Base-by-base conservation (phyloP, 2,329 filamentous ascomycete species). In the Fusarium stilboides region DNA sequence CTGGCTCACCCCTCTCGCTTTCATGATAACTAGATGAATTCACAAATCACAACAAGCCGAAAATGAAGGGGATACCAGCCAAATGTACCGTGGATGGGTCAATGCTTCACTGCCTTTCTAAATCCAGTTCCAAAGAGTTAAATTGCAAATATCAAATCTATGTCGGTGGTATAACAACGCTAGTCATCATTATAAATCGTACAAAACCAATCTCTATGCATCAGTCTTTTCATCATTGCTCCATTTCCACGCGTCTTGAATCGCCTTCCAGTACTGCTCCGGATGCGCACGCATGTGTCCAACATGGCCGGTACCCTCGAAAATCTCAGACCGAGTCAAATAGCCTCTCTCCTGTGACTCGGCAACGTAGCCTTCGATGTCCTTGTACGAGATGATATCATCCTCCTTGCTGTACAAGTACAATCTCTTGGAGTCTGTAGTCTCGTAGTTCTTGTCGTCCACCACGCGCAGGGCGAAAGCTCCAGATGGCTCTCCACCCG, bases 341-440 rank as follows among this genome's bases (percentile, higher is more conserved):
- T 85, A 89, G 0, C 88, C 89, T 54, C 80, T 79, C 14, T 74
- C 71, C 61, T 74, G 79, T 3, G 87, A 84, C 36, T 82, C 76
- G 4, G 83, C 82, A 1, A 83, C 85, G 69, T 90, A 85, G 15
- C 78, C 79, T 67, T 88, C 86, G 1, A 90, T 84, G 63, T 90
- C 87, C 60, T 85, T 73, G 75, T 82, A 86, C 5, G 78, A 74
- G 13, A 91, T 88, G 62, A 91, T 81, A 43, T 84, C 79, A 65
- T 91, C 88, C 47, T 82, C 83, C 62, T 84, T 85, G 65, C 86
- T 88, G 72, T 90, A 91, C 28, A 89, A 66, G 75, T 88, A 90
- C 59, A 89, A 70, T 51, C 86, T 80, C 19, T 82, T 81, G 2
- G 85, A 80, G 6, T 57, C 65, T 37, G 71, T 72, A 6, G 77